Percentiles rank a stretch among this genome's conserved stretches.
phyloP scores from a whole-genome alignment of 345 rosid genomes.

The Aquilaria yunnanensis region DNA sequence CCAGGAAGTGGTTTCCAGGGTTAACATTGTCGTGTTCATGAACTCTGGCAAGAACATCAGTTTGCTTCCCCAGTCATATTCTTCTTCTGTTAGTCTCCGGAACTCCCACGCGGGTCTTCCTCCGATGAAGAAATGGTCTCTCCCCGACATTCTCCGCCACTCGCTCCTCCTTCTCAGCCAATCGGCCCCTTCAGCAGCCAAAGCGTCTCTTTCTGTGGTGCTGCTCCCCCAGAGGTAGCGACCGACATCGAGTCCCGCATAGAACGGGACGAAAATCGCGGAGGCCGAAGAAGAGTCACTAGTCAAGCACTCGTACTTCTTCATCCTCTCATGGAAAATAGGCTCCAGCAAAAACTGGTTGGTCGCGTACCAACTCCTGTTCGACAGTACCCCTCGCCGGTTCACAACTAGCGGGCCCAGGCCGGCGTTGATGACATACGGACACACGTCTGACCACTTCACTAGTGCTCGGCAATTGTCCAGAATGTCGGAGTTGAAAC shows the following conservation, averaged over 20 bases:
- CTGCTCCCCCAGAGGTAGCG: slow-evolving; percentile 40
- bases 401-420: slow-evolving; percentile 37
- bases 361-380: slow-evolving; percentile 31
- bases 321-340: slow-evolving; percentile 48
- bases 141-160: slow-evolving; percentile 49
- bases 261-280: slow-evolving; percentile 41
- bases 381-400: slow-evolving; percentile 8
- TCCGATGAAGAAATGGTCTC: slow-evolving; percentile 54
- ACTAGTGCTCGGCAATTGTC: slow-evolving; percentile 27
- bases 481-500: slow-evolving; percentile 40
- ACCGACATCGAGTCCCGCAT: slow-evolving; percentile 47
- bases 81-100: slow-evolving; percentile 12
- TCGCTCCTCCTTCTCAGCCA: slow-evolving; percentile 36
- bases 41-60: slow-evolving; percentile 43
- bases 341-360: slow-evolving; percentile 53
- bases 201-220: slow-evolving; percentile 32
- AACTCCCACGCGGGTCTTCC: slow-evolving; percentile 60
- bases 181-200: slow-evolving; percentile 18
- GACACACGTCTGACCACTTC: slow-evolving; percentile 49
- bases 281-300: slow-evolving; percentile 46
- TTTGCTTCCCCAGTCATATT: slow-evolving; percentile 42
- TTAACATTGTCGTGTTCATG: slow-evolving; percentile 39
- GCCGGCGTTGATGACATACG: slow-evolving; percentile 29
- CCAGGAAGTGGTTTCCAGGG: slow-evolving; percentile 39
- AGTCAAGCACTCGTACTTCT: slow-evolving; percentile 47